Conservation (phyloP, 495 filamentous ascomycete genomes). For the Xylaria palmicola region DNA sequence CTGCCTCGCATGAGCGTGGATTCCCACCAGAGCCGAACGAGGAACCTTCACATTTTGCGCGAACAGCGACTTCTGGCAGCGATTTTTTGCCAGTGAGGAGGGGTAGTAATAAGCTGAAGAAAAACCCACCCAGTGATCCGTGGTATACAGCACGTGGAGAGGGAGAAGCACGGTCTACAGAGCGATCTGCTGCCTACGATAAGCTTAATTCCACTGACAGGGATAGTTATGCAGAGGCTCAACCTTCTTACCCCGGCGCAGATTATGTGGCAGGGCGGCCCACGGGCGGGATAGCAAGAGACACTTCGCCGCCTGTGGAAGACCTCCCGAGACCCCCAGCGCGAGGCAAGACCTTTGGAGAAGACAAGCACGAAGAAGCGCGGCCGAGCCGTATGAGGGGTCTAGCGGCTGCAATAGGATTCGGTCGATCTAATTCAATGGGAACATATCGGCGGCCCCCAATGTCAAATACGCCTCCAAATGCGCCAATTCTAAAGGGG, state of each 20-base stretch:
- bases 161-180: constrained; percentile 27
- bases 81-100: constrained; percentile 34
- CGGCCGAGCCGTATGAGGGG: constrained; percentile 18
- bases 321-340: constrained; percentile 22
- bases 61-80: constrained; percentile 25
- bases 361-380: constrained; percentile 24
- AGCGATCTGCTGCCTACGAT: constrained; percentile 17
- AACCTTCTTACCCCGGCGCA: background rate
- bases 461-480: background rate
- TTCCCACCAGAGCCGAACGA: constrained; percentile 26
- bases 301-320: constrained; percentile 12
- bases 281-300: constrained; percentile 6
- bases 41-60: constrained; percentile 21
- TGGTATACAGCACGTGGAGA: constrained; percentile 36
- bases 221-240: constrained; percentile 1
- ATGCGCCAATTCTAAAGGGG: background rate
- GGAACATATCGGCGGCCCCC: constrained; percentile 13
- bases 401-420: constrained; percentile 17
- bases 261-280: background rate
- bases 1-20: constrained; percentile 37
- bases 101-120: constrained; percentile 49
- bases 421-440: constrained; percentile 18
- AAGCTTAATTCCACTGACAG: constrained; percentile 12
- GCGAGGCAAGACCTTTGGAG: constrained; percentile 24
- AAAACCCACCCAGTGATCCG: constrained; percentile 42